Base-by-base conservation (phyloP, 2,329 filamentous ascomycete species). In the Penicillium sp. region DNA sequence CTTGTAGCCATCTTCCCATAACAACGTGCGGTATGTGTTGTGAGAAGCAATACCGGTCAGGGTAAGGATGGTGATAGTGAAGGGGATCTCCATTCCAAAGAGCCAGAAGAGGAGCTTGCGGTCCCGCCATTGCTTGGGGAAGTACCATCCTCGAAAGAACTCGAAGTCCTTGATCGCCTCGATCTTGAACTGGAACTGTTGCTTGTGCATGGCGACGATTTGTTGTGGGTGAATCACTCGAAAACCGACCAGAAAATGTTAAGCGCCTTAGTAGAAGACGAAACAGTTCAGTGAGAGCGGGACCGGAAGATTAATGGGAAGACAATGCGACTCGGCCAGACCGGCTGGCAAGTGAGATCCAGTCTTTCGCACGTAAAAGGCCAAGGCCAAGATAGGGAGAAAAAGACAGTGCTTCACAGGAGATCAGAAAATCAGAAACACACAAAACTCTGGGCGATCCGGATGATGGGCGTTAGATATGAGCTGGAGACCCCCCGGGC, bases 41-140 rank as follows among this genome's bases (percentile, higher is more conserved):
- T 85, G 85, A 47, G 82, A 79, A 50, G 85, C 85, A 64, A 88
- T 85, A 43, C 85, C 85, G 63, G 84, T 85, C 16, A 88, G 77
- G 2, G 84, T 80, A 46, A 88, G 78, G 45, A 83, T 77, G 39
- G 80, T 81, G 63, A 88, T 77, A 1, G 82, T 84, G 56, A 87
- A 75, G 21, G 80, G 79, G 37, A 87, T 74, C 69, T 88, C 85
- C 55, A 83, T 63, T 48, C 76, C 71, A 67, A 87, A 75, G 58
- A 87, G 76, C 49, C 72, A 79, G 61, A 81, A 77, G 63, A 86
- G 75, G 60, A 81, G 60, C 62, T 78, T 80, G 43, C 81, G 80
- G 27, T 81, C 75, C 54, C 81, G 80, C 78, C 85, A 86, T 68
- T 79, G 75, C 66, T 78, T 79, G 21, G 84, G 81, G 54, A 86